Evolutionary conservation across 306 rosid genomes (phyloP), one percentile per base, ranked within the genome.

Genomic region (Arachis hypogaea): DNA sequence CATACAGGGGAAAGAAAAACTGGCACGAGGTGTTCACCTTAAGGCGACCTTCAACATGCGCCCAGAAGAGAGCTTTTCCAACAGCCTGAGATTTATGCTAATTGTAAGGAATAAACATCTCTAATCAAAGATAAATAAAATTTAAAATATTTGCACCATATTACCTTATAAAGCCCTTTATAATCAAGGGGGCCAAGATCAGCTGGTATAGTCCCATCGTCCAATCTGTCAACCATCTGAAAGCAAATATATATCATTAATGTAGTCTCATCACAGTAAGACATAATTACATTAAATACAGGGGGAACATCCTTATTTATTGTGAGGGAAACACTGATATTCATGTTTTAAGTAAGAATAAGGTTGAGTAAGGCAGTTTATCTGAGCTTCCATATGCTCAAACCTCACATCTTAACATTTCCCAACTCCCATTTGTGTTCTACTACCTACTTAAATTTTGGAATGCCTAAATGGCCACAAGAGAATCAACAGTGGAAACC

Each of bases 141-240:
- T 65, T 49, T 9, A 55, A 44, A 73, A 29, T 33, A 9, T 70
- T 40, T 41, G 56, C 68, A 74, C 56, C 42, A 72, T 44, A 60
- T 75, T 86, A 86, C 98, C 96, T 91, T 89, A 80, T 89, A 94
- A 72, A 94, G 98, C 76, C 96, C 93, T 83, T 91, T 85, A 86
- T 89, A 94, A 82, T 94, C 93, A 66, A 88, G 91, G 12, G 96
- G 89, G 55, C 92, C 86, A 78, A 94, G 86, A 69, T 88, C 90
- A 28, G 93, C 71, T 3, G 82, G 63, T 81, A 94, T 89, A 77
- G 85, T 66, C 60, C 95, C 97, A 74, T 84, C 93, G 55, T 94
- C 97, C 86, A 94, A 78, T 85, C 97, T 85, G 86, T 94, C 95
- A 77, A 94, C 98, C 98, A 94, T 89, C 98, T 93, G 92, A 74